phyloP scores from a whole-genome alignment of 306 rosid species.

The Trichosanthes truncata region DNA sequence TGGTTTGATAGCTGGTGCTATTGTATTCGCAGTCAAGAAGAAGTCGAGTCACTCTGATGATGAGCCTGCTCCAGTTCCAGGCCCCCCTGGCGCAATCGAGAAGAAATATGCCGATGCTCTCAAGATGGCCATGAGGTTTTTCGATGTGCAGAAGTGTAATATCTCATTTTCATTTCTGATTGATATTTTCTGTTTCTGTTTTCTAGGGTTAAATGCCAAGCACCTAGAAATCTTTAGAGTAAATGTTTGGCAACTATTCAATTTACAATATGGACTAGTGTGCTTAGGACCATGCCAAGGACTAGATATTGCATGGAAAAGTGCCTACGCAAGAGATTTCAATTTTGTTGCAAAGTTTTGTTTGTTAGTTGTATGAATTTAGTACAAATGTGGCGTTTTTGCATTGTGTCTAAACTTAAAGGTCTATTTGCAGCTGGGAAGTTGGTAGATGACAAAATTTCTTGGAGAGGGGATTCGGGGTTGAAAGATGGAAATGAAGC shows the following conservation, averaged over 20 bases:
- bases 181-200: background rate
- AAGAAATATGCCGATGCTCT: slow-evolving; percentile 66
- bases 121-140: slow-evolving; percentile 61
- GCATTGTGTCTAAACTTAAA: background rate
- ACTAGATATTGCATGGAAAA: background rate
- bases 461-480: slow-evolving; percentile 95
- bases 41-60: slow-evolving; percentile 27
- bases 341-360: background rate
- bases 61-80: slow-evolving; percentile 52
- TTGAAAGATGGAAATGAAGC: slow-evolving; percentile 66
- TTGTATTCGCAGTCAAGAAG: slow-evolving; percentile 36
- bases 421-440: slow-evolving; percentile 50
- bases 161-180: background rate
- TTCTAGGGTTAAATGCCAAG: background rate
- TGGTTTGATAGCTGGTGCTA: slow-evolving; percentile 51
- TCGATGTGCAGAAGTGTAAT: slow-evolving; percentile 84
- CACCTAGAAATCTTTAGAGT: background rate
- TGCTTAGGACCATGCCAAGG: too few relatives aligned
- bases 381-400: background rate
- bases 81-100: slow-evolving; percentile 65
- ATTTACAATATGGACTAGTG: background rate
- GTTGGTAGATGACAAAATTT: slow-evolving; percentile 49
- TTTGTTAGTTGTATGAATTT: background rate
- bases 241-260: background rate
- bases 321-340: background rate